Conservation (phyloP, 768 basidiomycete genomes). For the Gymnopilus dilepis region DNA sequence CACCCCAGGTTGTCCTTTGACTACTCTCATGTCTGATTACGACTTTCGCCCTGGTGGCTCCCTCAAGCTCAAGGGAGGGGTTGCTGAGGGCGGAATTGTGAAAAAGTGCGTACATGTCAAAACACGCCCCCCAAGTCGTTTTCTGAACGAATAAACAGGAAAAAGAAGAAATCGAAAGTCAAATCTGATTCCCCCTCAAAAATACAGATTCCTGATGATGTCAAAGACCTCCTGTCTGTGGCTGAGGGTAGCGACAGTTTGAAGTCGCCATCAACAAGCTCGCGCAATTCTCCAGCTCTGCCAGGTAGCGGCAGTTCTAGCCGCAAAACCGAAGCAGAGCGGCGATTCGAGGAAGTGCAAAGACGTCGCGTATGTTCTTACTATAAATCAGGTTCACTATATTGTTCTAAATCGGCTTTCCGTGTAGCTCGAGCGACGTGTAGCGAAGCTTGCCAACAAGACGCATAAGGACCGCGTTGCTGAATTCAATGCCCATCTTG, state of each 20-base stretch:
- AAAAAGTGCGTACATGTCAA: slow-evolving; percentile 70
- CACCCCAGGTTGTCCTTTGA: slow-evolving; percentile 17
- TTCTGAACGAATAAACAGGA: slow-evolving; percentile 48
- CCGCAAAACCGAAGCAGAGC: slow-evolving; percentile 86
- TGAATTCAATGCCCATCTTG: slow-evolving; percentile 88
- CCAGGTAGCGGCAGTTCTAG: slow-evolving; percentile 50
- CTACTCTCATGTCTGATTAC: slow-evolving; percentile 76
- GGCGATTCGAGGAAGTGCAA: slow-evolving; percentile 88
- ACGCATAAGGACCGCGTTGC: slow-evolving; percentile 94
- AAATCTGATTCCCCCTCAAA: slow-evolving; percentile 55
- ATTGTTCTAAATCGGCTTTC: slow-evolving; percentile 14
- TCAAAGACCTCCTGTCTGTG: slow-evolving; percentile 55
- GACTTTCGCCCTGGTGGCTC: slow-evolving; percentile 85
- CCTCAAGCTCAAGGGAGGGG: slow-evolving; percentile 88
- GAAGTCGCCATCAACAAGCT: slow-evolving; percentile 56
- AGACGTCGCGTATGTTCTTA: slow-evolving; percentile 65
- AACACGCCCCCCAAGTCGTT: slow-evolving; percentile 16
- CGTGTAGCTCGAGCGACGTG: slow-evolving; percentile 70
- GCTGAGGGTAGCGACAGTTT: slow-evolving; percentile 48
- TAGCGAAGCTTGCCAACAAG: slow-evolving; percentile 78
- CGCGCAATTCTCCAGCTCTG: slow-evolving; percentile 65
- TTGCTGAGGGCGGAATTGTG: slow-evolving; percentile 76
- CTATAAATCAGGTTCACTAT: not conserved
- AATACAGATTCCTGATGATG: slow-evolving; percentile 49
- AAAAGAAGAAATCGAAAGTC: slow-evolving; percentile 84